These are phyloP conservation scores for Chamaecyparis obtusa DNA, from an alignment of 75 land plant species.

Conservation along the genomic window DNA sequence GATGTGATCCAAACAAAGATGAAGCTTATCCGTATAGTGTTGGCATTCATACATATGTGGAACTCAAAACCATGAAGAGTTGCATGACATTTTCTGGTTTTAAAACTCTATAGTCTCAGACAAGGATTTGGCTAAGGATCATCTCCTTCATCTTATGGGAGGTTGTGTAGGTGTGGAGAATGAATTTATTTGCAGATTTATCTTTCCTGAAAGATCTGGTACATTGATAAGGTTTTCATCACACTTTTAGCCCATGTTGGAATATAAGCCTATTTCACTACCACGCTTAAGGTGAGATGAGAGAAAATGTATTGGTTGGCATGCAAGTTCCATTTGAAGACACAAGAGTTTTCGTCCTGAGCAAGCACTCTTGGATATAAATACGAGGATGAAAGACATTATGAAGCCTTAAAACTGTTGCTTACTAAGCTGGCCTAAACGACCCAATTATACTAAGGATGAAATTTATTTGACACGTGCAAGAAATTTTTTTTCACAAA, in stretches of 20 bases:
- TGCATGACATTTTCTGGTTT: constrained; percentile 59
- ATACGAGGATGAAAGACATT: constrained; percentile 44
- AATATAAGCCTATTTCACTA: constrained; percentile 80
- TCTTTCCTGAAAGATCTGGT: constrained; percentile 81
- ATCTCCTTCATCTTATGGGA: constrained; percentile 77
- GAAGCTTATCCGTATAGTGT: constrained; percentile 79
- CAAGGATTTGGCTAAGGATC: constrained; percentile 87
- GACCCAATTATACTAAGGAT: neutral
- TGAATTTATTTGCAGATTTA: constrained; percentile 63
- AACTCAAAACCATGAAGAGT: constrained; percentile 53
- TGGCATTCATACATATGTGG: constrained; percentile 62
- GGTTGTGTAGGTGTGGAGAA: constrained; percentile 50
- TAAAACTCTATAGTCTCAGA: constrained; percentile 51
- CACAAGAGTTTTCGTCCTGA: constrained; percentile 35
- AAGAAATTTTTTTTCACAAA: neutral
- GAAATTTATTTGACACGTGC: neutral
- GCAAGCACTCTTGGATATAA: constrained; percentile 56
- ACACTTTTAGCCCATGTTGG: constrained; percentile 71
- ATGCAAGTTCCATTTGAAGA: constrained; percentile 41
- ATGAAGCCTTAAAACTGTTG: constrained; percentile 51
- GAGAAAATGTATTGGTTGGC: constrained; percentile 72
- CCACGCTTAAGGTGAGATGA: constrained; percentile 67
- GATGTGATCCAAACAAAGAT: constrained; percentile 41
- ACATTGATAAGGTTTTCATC: constrained; percentile 70
- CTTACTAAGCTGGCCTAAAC: constrained; percentile 24